phyloP scores from a whole-genome alignment of 2,329 filamentous ascomycete species.

The Dactylellina haptotyla region DNA sequence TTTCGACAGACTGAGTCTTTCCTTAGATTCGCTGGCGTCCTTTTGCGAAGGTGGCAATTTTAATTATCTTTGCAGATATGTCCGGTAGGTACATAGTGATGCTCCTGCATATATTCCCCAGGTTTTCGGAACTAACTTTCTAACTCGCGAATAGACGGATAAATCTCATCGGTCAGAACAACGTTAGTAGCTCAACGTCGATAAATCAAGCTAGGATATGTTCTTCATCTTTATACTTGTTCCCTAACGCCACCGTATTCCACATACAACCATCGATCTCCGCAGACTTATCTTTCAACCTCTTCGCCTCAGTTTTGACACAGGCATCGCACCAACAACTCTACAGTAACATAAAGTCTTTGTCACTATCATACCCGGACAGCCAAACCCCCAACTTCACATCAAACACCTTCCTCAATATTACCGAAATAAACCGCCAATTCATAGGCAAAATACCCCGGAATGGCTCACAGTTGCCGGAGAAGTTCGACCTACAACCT shows the following conservation, averaged over 20 bases:
- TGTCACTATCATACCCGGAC: neutral
- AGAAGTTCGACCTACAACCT: neutral
- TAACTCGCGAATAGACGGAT: neutral
- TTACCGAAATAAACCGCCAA: neutral
- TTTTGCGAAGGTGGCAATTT: slow-evolving; percentile 4
- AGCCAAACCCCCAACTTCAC: neutral
- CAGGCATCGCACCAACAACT: neutral
- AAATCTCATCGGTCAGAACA: neutral
- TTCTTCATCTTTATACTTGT: neutral
- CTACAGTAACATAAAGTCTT: neutral
- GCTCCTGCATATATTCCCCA: too few relatives aligned
- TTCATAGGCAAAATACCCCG: neutral
- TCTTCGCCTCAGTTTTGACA: neutral
- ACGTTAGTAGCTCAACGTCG: neutral
- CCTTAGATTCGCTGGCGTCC: neutral
- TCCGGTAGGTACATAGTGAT: slow-evolving; percentile 13
- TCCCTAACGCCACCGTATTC: neutral
- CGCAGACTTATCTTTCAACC: neutral
- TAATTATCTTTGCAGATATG: slow-evolving; percentile 2
- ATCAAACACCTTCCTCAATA: slow-evolving; percentile 1
- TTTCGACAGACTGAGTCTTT: slow-evolving; percentile 4
- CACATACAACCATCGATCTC: neutral
- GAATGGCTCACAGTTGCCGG: neutral
- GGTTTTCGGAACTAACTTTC: neutral
- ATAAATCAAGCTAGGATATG: neutral